Base-by-base conservation (phyloP, 768 basidiomycete genomes). In the Pleurotus salmoneostramineus region DNA sequence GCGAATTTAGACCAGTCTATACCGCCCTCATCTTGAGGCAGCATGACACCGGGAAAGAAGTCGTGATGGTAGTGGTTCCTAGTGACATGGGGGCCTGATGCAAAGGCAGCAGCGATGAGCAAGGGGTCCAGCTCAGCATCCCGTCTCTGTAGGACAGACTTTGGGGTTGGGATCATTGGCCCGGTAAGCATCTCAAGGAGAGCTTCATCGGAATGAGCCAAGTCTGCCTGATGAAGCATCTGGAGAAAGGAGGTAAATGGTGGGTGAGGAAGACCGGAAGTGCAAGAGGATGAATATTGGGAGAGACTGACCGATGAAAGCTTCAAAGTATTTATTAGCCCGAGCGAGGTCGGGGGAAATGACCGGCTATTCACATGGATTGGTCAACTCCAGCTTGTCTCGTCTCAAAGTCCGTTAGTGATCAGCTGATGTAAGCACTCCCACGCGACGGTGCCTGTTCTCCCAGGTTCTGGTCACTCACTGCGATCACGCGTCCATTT, bases 51-150 rank as follows among this genome's bases (percentile, higher is more conserved):
- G 0, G 88, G 87, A 63, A 85, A 85, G 70, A 88, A 84, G 64
- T 89, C 88, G 69, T 95, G 93, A 50, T 87, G 81, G 66, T 89
- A 91, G 69, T 95, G 93, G 64, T 94, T 91, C 46, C 91, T 81
- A 40, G 93, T 94, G 56, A 89, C 79, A 60, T 91, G 83, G 7
- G 89, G 88, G 3, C 85, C 87, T 0, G 89, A 86, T 0, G 89
- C 85, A 7, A 82, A 79, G 5, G 85, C 90, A 0, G 88, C 88
- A 32, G 89, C 91, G 56, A 94, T 81, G 55, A 94, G 75, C 5
- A 94, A 75, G 15, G 91, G 88, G 66, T 94, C 91, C 42, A 94
- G 79, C 0, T 83, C 81, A 5, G 88, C 84, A 68, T 93, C 89
- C 43, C 88, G 78, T 46, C 86, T 77, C 40, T 80, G 74, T 63